phyloP scores from a whole-genome alignment of 2,329 filamentous ascomycete species.

The Colletotrichum caudatum region DNA sequence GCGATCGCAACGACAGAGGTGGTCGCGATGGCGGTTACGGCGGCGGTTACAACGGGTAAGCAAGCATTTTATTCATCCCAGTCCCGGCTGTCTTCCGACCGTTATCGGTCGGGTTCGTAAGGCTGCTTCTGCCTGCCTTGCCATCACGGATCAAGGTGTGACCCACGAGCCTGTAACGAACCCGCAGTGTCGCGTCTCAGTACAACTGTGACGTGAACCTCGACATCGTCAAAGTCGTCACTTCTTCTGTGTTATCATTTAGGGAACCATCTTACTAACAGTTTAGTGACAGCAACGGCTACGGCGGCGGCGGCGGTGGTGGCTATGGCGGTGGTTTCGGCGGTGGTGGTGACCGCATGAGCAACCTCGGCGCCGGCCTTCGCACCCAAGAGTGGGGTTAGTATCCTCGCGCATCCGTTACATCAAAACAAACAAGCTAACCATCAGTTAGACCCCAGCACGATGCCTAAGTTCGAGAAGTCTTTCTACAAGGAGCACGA shows the following conservation, averaged over 20 bases:
- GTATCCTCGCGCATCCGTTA: constrained; percentile 53
- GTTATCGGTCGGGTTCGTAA: constrained; percentile 45
- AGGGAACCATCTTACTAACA: constrained; percentile 51
- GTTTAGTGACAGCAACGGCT: constrained; percentile 62
- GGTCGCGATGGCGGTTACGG: constrained; percentile 44
- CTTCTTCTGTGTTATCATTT: constrained; percentile 14
- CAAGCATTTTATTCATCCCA: constrained; percentile 51
- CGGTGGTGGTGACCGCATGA: constrained; percentile 90
- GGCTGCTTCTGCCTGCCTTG: constrained; percentile 22
- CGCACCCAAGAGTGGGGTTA: constrained; percentile 91
- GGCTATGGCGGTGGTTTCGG: constrained; percentile 57
- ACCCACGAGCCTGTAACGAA: neutral
- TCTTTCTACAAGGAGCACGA: constrained; percentile 98
- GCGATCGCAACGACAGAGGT: constrained; percentile 43
- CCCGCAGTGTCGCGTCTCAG: constrained; percentile 3
- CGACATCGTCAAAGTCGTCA: constrained; percentile 18
- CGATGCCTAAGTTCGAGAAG: constrained; percentile 97
- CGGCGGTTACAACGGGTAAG: constrained; percentile 56
- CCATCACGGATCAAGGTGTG: constrained; percentile 8
- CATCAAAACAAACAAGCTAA: constrained; percentile 43
- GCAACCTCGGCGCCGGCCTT: constrained; percentile 85
- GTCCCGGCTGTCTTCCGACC: constrained; percentile 38
- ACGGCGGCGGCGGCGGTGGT: constrained; percentile 58
- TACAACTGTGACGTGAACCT: neutral
- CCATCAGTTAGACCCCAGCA: constrained; percentile 71